A percentile compares a stretch with the other conserved stretches of the same genome.
These are phyloP conservation scores for Candida frijolesensis DNA, from an alignment of 1,139 yeast species.

Conservation along the genomic window DNA sequence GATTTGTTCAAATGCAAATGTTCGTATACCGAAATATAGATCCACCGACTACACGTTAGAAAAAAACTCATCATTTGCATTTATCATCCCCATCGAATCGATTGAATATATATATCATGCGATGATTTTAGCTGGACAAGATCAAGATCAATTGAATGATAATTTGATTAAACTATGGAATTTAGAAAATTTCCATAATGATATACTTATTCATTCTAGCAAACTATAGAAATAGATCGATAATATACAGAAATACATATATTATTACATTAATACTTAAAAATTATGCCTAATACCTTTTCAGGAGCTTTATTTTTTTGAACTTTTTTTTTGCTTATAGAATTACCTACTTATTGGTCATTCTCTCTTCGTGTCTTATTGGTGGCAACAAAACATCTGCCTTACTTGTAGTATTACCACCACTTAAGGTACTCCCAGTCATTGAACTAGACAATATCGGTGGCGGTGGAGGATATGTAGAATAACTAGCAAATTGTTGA, in stretches of 20 bases:
- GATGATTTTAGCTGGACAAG: slow-evolving; percentile 4
- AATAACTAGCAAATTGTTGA: slow-evolving; percentile 11
- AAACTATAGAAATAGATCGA: slow-evolving; percentile 12
- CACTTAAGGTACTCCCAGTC: neutral
- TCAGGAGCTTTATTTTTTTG: neutral
- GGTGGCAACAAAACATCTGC: slow-evolving; percentile 17
- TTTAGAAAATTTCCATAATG: slow-evolving; percentile 25
- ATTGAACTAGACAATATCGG: slow-evolving; percentile 12
- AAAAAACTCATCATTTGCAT: slow-evolving; percentile 29
- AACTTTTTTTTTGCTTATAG: slow-evolving; percentile 2
- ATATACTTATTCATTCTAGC: slow-evolving; percentile 18
- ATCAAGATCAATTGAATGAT: slow-evolving; percentile 3
- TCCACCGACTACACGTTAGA: slow-evolving; percentile 21
- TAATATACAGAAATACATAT: slow-evolving; percentile 4
- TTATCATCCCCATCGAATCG: slow-evolving; percentile 33
- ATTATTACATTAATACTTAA: too few species aligned
- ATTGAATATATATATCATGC: slow-evolving; percentile 22
- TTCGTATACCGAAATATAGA: slow-evolving; percentile 22
- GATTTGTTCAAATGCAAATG: slow-evolving; percentile 64
- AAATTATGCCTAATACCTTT: too few species aligned
- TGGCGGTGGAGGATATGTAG: slow-evolving; percentile 19
- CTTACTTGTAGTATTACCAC: neutral
- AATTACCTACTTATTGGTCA: neutral
- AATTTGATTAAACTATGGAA: slow-evolving; percentile 27
- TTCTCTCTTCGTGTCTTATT: slow-evolving; percentile 12